Evolutionary conservation across 2,329 filamentous ascomycete genomes (phyloP), one percentile per base, ranked within the genome.

Genomic region (Penicillium frequentans): DNA sequence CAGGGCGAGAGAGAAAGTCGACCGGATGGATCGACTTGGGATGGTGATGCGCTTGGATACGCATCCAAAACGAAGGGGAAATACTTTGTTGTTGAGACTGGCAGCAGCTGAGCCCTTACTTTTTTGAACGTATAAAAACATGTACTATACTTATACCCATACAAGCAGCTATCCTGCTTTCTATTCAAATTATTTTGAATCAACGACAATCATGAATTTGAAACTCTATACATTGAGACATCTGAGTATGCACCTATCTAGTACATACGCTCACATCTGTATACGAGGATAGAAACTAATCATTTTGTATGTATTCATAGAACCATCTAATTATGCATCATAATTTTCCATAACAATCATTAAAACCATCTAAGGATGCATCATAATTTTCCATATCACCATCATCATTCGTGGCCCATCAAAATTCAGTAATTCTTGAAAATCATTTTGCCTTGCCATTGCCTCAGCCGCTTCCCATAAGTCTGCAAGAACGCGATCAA

Each of bases 81-180:
- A 62, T 96, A 88, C 67, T 93, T 96, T 64, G 86, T 93, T 8
- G 91, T 95, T 2, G 84, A 90, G 61, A 72, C 69, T 14, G 63
- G 65, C 43, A 42, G 29, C 11, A 51, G 27, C n/a, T 56, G 44
- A 55, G 29, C 29, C 16, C 16, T 44, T 51, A 16, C 8, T 4
- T 16, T 16, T 33, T 35, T 14, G 26, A n/a, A 45, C 27, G 14
- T n/a, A 24, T 26, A 16, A 44, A 39, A 27, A 2, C 24, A n/a
- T 53, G 29, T 47, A 39, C 26, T n/a, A 52, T 49, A 49, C 27
- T 37, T 50, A 50, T 50, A 50, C 48, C 48, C 49, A 19, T 24
- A 14, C n/a, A n/a, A 33, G 39, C 39, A 45, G 49, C 24, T 35
- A 33, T 45, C 5, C 26, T 21, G 21, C 13, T 39, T 44, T 19